These are phyloP conservation scores for Ceriops zippeliana DNA, from an alignment of 345 rosid genomes.

Conservation along the genomic window DNA sequence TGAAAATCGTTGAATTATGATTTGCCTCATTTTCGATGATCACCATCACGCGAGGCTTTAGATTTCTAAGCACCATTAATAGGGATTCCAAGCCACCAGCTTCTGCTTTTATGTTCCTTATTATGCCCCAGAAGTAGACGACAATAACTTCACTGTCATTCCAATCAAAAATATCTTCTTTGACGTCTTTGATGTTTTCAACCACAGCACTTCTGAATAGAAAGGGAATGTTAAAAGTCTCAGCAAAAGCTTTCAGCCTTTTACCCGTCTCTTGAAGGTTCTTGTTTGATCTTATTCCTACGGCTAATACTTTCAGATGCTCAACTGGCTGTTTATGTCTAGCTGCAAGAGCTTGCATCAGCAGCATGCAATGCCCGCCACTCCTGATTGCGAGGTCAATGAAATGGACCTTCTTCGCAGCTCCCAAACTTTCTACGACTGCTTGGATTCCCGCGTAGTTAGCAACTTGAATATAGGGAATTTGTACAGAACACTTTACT, in stretches of 20 bases:
- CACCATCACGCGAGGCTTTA: slow-evolving; percentile 41
- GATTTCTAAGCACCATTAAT: slow-evolving; percentile 32
- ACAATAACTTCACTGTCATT: slow-evolving; percentile 35
- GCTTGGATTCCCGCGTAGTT: slow-evolving; percentile 47
- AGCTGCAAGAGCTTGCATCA: slow-evolving; percentile 51
- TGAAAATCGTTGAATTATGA: slow-evolving; percentile 40
- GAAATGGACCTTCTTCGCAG: slow-evolving; percentile 40
- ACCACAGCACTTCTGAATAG: slow-evolving; percentile 35
- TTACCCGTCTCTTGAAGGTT: slow-evolving; percentile 34
- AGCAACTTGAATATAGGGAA: slow-evolving; percentile 34
- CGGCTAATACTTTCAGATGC: slow-evolving; percentile 45
- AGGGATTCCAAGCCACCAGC: slow-evolving; percentile 35
- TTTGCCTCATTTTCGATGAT: slow-evolving; percentile 40
- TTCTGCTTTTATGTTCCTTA: slow-evolving; percentile 20
- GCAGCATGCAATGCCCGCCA: slow-evolving; percentile 42
- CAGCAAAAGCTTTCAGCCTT: slow-evolving; percentile 36
- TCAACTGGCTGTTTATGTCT: slow-evolving; percentile 25
- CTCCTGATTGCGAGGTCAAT: slow-evolving; percentile 33
- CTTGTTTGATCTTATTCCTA: slow-evolving; percentile 24
- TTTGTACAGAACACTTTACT: slow-evolving; percentile 27
- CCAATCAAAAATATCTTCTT: slow-evolving; percentile 33
- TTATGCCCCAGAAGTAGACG: slow-evolving; percentile 16
- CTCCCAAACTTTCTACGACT: slow-evolving; percentile 37
- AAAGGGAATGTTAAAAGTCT: slow-evolving; percentile 37
- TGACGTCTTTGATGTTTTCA: slow-evolving; percentile 31